Base-by-base conservation (phyloP, 2,329 filamentous ascomycete genomes). In the Talaromyces atroroseus region DNA sequence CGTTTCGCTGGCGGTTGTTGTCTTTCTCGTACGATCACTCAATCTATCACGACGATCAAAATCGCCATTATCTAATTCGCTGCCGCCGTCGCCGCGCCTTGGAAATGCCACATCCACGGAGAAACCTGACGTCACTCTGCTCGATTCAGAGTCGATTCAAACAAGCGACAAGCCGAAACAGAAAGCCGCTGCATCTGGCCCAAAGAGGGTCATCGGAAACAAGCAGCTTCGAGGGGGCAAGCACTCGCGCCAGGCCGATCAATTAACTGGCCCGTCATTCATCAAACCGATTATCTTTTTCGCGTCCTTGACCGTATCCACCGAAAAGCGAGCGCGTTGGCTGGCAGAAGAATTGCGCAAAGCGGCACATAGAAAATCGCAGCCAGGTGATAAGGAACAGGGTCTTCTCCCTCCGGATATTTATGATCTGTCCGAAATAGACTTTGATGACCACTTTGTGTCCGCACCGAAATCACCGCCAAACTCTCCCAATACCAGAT, bases 381-480 rank as follows among this genome's bases (percentile, higher is more conserved):
- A 65, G 10, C 55, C 54, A 2, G 56, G 62, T 11, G 63, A 66
- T 26, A 65, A 61, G 16, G 64, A 68, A 49, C 61, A 62, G 20
- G 67, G 68, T 60, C 46, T 83, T 16, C 71, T 82, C 1, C 74
- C 82, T 38, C 85, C 90, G 1, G 78, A 88, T 65, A 72, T 90
- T 11, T 78, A 88, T 57, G 90, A 97, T 66, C 76, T 97, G 24
- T 86, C 92, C 2, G 86, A 96, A 59, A 82, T 95, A 53, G 92
- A 97, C 65, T 89, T 92, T 64, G 92, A 99, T 65, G 91, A 96
- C 67, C 96, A 88, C 72, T 97, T 97, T 68, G 84, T 95, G 57
- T 82, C 80, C 2, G 82, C 85, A 0, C 90, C 92, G 0, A 88
- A 88, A 68, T 67, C 76, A 24, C 69, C 76, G 1, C 71, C 78